Percentiles rank a stretch among this genome's conserved stretches.
Conservation (phyloP, 495 filamentous ascomycete species). For the Tetracladium setigerum region DNA sequence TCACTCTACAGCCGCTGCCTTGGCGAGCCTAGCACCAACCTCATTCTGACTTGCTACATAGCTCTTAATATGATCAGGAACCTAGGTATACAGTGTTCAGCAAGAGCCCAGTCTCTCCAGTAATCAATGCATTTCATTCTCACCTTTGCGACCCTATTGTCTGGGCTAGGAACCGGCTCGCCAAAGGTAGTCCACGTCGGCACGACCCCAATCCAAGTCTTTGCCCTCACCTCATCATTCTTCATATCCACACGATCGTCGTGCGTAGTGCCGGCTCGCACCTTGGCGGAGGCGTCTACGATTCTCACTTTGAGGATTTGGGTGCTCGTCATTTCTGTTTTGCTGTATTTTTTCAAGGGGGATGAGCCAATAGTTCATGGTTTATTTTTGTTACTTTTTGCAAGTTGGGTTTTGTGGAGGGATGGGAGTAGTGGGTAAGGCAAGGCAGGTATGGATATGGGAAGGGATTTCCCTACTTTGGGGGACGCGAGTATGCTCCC, state of each 20-base stretch:
- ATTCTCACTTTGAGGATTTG: conserved; percentile 65
- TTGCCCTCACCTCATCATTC: conserved; percentile 47
- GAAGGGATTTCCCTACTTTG: conserved; percentile 18
- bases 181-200: conserved; percentile 62
- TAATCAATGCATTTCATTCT: background rate
- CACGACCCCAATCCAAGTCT: conserved; percentile 80
- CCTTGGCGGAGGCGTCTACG: conserved; percentile 69
- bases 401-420: too few relatives aligned
- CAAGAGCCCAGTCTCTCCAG: background rate
- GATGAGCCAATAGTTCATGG: too few relatives aligned
- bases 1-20: background rate
- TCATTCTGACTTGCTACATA: conserved; percentile 15
- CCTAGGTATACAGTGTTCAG: background rate
- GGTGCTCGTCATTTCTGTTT: conserved; percentile 71
- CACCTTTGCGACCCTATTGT: conserved; percentile 16
- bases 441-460: too few relatives aligned
- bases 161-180: conserved; percentile 47
- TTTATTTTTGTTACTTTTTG: too few relatives aligned
- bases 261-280: conserved; percentile 56
- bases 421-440: too few relatives aligned
- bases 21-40: background rate
- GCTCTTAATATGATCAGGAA: conserved; percentile 11
- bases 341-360: conserved; percentile 28
- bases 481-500: conserved; percentile 63
- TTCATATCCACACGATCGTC: conserved; percentile 66